Evolutionary conservation across 129 eudicot genomes (phyloP).

Genomic region (Dittrichia graveolens): DNA sequence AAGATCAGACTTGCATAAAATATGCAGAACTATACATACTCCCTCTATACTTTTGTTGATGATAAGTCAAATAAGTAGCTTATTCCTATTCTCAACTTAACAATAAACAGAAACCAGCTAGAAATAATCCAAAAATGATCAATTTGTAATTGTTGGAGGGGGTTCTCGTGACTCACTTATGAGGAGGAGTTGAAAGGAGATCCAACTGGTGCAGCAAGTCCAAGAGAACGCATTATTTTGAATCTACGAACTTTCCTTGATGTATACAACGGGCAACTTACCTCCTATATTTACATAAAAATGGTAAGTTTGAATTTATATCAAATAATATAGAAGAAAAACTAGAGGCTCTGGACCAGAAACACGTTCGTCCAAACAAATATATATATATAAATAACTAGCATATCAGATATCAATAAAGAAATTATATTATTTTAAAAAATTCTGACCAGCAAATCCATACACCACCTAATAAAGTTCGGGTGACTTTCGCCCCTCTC

Average conservation of each 20-base stretch:
- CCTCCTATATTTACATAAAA: conserved; percentile 40
- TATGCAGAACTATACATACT: conserved; percentile 35
- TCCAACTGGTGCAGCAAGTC: conserved; percentile 65
- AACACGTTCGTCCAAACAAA: not conserved
- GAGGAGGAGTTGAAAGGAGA: conserved; percentile 44
- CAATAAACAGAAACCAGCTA: not conserved
- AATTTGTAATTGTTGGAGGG: not conserved
- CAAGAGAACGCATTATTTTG: conserved; percentile 60
- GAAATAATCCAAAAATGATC: conserved; percentile 11
- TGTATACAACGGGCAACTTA: conserved; percentile 36
- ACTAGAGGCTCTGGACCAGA: not conserved
- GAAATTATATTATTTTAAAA: not conserved
- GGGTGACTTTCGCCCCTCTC: not conserved
- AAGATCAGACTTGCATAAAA: conserved; percentile 16
- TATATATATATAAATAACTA: not conserved
- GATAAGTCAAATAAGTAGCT: conserved; percentile 11
- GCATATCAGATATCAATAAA: not conserved
- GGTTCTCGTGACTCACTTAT: not conserved
- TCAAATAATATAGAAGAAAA: not conserved
- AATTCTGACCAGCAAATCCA: no score
- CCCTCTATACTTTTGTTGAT: conserved; percentile 24
- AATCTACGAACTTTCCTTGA: conserved; percentile 49
- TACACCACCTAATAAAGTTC: no score
- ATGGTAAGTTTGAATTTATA: not conserved
- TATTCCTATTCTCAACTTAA: conserved; percentile 30